Evolutionary conservation across 371 early-diverging fungal genomes (phyloP).

Genomic region (Zancudomyces culisetae): DNA sequence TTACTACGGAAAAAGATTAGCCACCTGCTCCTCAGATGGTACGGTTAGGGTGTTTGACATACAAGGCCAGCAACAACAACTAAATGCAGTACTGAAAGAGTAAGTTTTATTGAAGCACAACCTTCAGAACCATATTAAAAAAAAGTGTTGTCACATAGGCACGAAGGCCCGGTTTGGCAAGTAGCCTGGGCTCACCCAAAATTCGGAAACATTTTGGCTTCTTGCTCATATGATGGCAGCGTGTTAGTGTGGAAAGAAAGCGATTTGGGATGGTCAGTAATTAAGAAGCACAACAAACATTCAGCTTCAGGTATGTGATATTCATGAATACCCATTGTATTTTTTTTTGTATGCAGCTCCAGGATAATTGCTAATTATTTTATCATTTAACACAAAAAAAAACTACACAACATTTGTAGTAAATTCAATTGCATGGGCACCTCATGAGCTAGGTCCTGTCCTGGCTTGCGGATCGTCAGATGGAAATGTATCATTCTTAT

Average conservation of each 20-base stretch:
- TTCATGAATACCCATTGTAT: too few relatives aligned
- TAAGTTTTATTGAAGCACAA: constrained; percentile 13
- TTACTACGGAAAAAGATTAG: constrained; percentile 89
- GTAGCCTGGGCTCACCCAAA: constrained; percentile 98
- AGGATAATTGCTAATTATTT: neutral
- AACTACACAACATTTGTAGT: constrained; percentile 30
- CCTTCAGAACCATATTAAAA: neutral
- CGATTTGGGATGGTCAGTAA: constrained; percentile 62
- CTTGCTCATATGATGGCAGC: constrained; percentile 87
- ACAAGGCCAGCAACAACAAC: constrained; percentile 52
- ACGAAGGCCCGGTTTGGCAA: constrained; percentile 98
- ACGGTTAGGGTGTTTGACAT: constrained; percentile 83
- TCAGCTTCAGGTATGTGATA: constrained; percentile 26
- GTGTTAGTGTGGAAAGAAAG: constrained; percentile 90
- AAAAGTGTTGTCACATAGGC: constrained; percentile 23
- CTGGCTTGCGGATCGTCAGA: constrained; percentile 92
- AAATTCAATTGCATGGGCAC: constrained; percentile 90
- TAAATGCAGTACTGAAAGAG: constrained; percentile 61
- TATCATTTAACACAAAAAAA: neutral
- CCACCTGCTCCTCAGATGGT: constrained; percentile 92
- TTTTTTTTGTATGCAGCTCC: too few relatives aligned
- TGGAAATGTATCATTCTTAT: constrained; percentile 75
- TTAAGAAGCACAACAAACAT: constrained; percentile 79
- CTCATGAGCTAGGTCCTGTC: constrained; percentile 87
- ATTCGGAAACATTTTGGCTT: constrained; percentile 85